phyloP scores from a whole-genome alignment of 1,139 yeast genomes.

The Candida glucosophila region DNA sequence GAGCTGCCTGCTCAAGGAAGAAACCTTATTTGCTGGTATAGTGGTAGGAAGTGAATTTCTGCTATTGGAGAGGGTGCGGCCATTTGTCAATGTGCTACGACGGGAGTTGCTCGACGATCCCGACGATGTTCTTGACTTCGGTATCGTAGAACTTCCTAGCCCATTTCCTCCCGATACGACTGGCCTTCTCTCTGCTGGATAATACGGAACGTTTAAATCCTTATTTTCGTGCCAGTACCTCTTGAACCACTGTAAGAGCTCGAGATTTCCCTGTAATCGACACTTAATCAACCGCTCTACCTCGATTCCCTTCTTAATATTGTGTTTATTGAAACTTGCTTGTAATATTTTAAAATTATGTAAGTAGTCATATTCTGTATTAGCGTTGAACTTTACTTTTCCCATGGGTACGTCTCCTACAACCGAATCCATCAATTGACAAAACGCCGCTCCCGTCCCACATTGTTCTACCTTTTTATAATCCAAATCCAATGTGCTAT shows the following conservation, averaged over 20 bases:
- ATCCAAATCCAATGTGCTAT: slow-evolving; percentile 54
- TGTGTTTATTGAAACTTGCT: slow-evolving; percentile 61
- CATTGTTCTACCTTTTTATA: slow-evolving; percentile 83
- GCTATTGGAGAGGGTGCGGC: slow-evolving; percentile 5
- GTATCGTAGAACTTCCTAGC: slow-evolving; percentile 3
- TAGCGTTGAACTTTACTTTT: slow-evolving; percentile 60
- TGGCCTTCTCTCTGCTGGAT: slow-evolving; percentile 38
- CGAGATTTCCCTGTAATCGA: slow-evolving; percentile 87
- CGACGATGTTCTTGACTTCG: slow-evolving; percentile 5
- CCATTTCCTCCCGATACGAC: slow-evolving; percentile 3
- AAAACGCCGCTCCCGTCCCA: slow-evolving; percentile 92
- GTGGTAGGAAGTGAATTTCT: slow-evolving; percentile 6
- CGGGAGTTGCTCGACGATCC: slow-evolving; percentile 6
- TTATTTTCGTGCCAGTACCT: slow-evolving; percentile 72
- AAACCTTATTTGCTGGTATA: slow-evolving; percentile 10
- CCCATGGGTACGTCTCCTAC: slow-evolving; percentile 74
- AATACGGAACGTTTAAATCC: slow-evolving; percentile 54
- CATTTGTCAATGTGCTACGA: slow-evolving; percentile 6
- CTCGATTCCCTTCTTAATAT: slow-evolving; percentile 66
- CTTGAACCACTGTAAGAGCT: slow-evolving; percentile 88
- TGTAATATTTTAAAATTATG: slow-evolving; percentile 83
- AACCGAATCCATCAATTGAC: slow-evolving; percentile 84
- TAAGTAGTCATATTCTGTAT: slow-evolving; percentile 66
- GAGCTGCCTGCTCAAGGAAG: slow-evolving; percentile 13
- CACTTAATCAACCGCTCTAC: slow-evolving; percentile 81